Evolutionary conservation across 1,284 basidiomycete species (phyloP).

Genomic region (Polyporus tsugae): DNA sequence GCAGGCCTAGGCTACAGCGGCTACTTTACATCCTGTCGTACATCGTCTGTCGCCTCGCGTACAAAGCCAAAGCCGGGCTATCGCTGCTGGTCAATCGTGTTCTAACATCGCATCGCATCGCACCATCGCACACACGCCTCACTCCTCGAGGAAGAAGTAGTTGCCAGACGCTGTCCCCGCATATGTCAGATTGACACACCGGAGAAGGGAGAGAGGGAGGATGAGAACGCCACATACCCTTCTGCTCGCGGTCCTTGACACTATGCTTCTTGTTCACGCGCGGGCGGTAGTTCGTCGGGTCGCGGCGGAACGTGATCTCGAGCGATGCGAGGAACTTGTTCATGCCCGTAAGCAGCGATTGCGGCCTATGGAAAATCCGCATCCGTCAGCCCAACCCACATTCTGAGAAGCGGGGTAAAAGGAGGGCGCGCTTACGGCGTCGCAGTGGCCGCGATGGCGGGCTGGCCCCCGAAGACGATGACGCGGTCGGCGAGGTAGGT

Average conservation of each 20-base stretch:
- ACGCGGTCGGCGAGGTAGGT: conserved; percentile 97
- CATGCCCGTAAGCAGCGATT: conserved; percentile 88
- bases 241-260: conserved; percentile 95
- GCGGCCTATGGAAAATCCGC: conserved; percentile 59
- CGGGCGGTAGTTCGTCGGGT: conserved; percentile 93
- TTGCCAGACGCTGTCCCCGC: conserved; percentile 71
- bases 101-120: conserved; percentile 12
- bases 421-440: conserved; percentile 73
- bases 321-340: conserved; percentile 92
- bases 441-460: conserved; percentile 84
- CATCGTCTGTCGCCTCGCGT: conserved; percentile 19
- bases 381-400: conserved; percentile 17
- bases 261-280: conserved; percentile 95
- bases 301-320: conserved; percentile 95
- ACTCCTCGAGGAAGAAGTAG: conserved; percentile 93
- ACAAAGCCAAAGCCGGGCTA: conserved; percentile 1
- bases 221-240: conserved; percentile 59
- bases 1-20: conserved; percentile 34
- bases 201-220: conserved; percentile 10
- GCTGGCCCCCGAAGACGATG: conserved; percentile 92
- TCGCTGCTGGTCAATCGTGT: conserved; percentile 8
- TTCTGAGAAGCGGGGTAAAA: neutral
- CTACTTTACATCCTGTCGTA: conserved; percentile 35
- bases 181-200: conserved; percentile 17
- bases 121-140: conserved; percentile 17